Evolutionary conservation across 768 basidiomycete genomes (phyloP).

Genomic region (Polyporus arcularius): DNA sequence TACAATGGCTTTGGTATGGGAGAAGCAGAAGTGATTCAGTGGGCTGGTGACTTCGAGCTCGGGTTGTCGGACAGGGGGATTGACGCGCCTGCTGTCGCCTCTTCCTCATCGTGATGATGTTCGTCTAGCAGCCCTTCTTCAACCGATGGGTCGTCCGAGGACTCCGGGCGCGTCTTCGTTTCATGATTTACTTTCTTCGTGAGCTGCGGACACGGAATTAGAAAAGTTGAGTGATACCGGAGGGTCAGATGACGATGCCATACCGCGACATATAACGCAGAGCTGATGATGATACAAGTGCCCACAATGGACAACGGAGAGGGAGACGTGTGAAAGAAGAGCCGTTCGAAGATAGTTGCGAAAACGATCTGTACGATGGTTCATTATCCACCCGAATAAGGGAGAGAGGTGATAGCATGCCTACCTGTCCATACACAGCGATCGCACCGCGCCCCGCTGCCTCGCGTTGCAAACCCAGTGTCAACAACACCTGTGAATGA

Average conservation of each 20-base stretch:
- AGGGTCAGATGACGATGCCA: constrained; percentile 23
- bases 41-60: too few species aligned
- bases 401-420: background rate
- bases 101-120: constrained; percentile 9
- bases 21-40: too few species aligned
- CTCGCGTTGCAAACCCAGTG: constrained; percentile 64
- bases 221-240: background rate
- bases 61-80: background rate
- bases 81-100: background rate
- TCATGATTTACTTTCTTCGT: constrained; percentile 17
- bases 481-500: constrained; percentile 49
- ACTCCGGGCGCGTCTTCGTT: background rate
- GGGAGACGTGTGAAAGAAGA: constrained; percentile 64
- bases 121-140: constrained; percentile 30
- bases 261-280: constrained; percentile 69
- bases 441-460: constrained; percentile 64
- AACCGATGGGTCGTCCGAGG: constrained; percentile 25
- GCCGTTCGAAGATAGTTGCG: constrained; percentile 60
- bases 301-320: constrained; percentile 63
- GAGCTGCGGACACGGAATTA: constrained; percentile 15
- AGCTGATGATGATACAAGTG: constrained; percentile 60
- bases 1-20: too few species aligned
- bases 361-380: constrained; percentile 57
- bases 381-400: background rate
- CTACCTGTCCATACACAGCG: constrained; percentile 58